Conservation (phyloP, 306 rosid species). For the Pterocarpus santalinus region DNA sequence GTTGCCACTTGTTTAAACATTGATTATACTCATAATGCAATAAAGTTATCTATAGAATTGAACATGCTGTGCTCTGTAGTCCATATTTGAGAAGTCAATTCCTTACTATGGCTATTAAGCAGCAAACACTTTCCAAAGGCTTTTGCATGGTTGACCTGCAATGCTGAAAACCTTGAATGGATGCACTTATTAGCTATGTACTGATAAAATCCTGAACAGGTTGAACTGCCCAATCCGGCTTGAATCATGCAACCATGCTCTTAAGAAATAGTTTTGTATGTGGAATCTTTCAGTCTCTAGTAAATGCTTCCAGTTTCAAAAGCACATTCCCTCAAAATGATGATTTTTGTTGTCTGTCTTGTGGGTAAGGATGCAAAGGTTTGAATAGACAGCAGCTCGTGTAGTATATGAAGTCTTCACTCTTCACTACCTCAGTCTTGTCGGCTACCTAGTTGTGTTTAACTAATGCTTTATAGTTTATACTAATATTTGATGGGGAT, state of each 20-base stretch:
- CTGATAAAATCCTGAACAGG: neutral
- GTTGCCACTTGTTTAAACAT: too few species aligned
- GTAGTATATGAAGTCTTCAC: neutral
- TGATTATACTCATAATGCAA: neutral
- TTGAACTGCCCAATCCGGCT: slow-evolving; percentile 8
- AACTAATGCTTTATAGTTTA: slow-evolving; percentile 8
- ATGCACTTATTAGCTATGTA: neutral
- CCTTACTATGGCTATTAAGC: neutral
- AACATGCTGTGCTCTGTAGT: neutral
- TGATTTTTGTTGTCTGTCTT: slow-evolving; percentile 2
- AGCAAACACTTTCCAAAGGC: slow-evolving; percentile 2
- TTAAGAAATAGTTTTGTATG: neutral
- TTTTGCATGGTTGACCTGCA: slow-evolving; percentile 14
- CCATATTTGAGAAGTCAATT: neutral
- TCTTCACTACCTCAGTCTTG: slow-evolving; percentile 14
- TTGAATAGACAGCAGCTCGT: neutral
- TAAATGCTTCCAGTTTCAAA: neutral
- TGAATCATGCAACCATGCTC: neutral
- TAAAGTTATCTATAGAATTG: slow-evolving; percentile 2
- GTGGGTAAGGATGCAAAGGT: slow-evolving; percentile 3
- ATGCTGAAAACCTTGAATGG: neutral
- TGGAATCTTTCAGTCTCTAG: neutral
- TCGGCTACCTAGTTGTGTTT: neutral
- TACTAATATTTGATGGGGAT: slow-evolving; percentile 36
- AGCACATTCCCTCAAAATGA: neutral